Percentiles rank a stretch among this genome's conserved stretches.
These are phyloP conservation scores for Fusarium tuaranense DNA, from an alignment of 2,329 filamentous ascomycete species.

Conservation along the genomic window DNA sequence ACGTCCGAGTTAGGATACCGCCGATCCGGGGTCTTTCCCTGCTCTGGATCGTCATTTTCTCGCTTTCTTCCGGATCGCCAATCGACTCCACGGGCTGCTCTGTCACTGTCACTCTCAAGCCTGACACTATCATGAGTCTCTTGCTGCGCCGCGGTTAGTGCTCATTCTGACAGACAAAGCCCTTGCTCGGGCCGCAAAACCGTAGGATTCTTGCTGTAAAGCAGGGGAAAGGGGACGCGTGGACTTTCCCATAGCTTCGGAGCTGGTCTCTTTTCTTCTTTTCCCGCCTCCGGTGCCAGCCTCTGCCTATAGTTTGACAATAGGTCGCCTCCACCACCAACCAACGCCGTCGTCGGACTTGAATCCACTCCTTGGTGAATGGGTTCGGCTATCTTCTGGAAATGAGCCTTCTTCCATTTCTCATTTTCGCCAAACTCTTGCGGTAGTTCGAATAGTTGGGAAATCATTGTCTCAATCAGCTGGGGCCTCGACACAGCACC, in stretches of 20 bases:
- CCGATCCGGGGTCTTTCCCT: constrained; percentile 34
- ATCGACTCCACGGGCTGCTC: background rate
- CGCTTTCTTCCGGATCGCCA: constrained; percentile 30
- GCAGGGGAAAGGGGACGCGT: constrained; percentile 14
- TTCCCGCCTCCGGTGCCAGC: background rate
- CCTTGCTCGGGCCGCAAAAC: background rate
- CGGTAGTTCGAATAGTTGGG: background rate
- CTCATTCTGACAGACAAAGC: background rate
- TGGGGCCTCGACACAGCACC: background rate
- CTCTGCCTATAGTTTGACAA: background rate
- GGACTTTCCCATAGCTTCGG: background rate
- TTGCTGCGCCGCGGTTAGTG: background rate
- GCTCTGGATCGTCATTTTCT: constrained; percentile 20
- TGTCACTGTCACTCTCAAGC: background rate
- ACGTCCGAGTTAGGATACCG: constrained; percentile 26
- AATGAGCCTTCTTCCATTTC: background rate
- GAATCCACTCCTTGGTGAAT: background rate
- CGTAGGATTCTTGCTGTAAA: background rate
- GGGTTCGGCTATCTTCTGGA: background rate
- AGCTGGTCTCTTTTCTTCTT: constrained; percentile 7
- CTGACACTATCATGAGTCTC: background rate
- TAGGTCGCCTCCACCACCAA: background rate
- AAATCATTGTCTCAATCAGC: background rate
- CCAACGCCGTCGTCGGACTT: background rate
- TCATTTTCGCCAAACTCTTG: background rate